A percentile compares a stretch with the other conserved stretches of the same genome.
Conservation (phyloP, 345 rosid species). For the Hypericum perforatum region DNA sequence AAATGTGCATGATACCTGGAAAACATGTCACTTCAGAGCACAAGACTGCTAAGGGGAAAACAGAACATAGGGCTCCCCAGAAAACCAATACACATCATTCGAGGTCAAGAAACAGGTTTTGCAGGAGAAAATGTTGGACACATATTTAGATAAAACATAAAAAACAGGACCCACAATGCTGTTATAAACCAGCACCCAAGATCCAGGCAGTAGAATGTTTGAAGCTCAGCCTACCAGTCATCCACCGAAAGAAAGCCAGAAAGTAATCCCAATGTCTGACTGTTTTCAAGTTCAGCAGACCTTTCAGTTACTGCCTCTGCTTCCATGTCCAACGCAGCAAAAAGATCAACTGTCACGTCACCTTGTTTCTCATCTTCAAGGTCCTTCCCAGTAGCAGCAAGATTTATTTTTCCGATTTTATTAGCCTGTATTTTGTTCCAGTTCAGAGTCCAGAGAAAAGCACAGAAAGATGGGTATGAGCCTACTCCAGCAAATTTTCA, state of each 20-base stretch:
- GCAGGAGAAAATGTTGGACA: no score
- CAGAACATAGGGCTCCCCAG: neutral
- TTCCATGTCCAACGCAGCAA: constrained; percentile 88
- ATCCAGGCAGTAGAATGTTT: neutral
- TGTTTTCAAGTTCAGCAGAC: constrained; percentile 66
- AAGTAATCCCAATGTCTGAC: constrained; percentile 89
- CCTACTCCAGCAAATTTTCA: neutral
- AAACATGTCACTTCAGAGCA: neutral
- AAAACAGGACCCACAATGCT: no score
- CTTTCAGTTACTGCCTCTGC: constrained; percentile 76
- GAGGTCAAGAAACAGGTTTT: neutral
- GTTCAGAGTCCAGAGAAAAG: neutral
- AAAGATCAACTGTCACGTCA: constrained; percentile 86
- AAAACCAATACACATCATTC: neutral
- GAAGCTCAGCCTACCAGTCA: constrained; percentile 61
- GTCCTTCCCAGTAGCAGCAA: constrained; percentile 99
- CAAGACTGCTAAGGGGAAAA: neutral
- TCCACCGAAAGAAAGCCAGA: constrained; percentile 89
- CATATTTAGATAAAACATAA: no score
- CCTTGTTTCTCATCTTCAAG: constrained; percentile 98
- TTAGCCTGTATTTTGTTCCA: constrained; percentile 48
- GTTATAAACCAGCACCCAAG: no score
- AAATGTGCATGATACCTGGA: constrained; percentile 84
- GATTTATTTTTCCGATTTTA: constrained; percentile 94
- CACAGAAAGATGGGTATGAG: neutral